phyloP scores from a whole-genome alignment of 306 rosid species.

The Hippophae gyantsensis region DNA sequence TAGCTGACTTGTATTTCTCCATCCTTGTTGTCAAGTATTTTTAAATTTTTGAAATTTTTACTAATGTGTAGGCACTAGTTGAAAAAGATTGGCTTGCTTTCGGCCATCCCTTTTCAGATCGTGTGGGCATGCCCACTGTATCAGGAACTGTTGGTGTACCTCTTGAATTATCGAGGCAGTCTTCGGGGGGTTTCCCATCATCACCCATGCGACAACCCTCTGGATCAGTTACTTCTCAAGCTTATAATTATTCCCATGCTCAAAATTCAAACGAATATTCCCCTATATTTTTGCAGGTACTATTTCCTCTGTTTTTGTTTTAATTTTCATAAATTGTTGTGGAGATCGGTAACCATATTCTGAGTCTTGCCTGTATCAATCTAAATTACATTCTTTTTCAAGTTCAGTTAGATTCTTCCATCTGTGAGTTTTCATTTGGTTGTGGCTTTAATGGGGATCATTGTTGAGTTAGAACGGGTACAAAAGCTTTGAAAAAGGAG shows the following conservation, averaged over 20 bases:
- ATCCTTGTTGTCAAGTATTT: neutral
- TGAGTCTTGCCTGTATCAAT: neutral
- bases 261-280: slow-evolving; percentile 65
- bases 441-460: too few relatives aligned
- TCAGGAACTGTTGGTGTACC: slow-evolving; percentile 48
- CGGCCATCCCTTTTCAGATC: slow-evolving; percentile 92
- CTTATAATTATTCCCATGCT: slow-evolving; percentile 50
- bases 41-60: slow-evolving; percentile 5
- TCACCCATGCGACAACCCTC: slow-evolving; percentile 62
- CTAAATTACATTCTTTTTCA: neutral
- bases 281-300: slow-evolving; percentile 92
- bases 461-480: too few relatives aligned
- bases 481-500: too few relatives aligned
- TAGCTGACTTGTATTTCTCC: slow-evolving; percentile 3
- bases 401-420: too few relatives aligned
- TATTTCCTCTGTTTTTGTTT: slow-evolving; percentile 12
- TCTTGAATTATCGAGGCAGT: slow-evolving; percentile 74
- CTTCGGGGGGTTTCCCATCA: slow-evolving; percentile 46
- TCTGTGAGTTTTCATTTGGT: too few relatives aligned
- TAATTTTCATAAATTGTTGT: neutral
- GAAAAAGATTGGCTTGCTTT: slow-evolving; percentile 99
- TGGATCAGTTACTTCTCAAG: slow-evolving; percentile 50
- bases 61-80: slow-evolving; percentile 61
- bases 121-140: slow-evolving; percentile 56
- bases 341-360: too few relatives aligned